These are phyloP conservation scores for Phlebiopsis flavidoalba DNA, from an alignment of 768 basidiomycete genomes.

Conservation along the genomic window DNA sequence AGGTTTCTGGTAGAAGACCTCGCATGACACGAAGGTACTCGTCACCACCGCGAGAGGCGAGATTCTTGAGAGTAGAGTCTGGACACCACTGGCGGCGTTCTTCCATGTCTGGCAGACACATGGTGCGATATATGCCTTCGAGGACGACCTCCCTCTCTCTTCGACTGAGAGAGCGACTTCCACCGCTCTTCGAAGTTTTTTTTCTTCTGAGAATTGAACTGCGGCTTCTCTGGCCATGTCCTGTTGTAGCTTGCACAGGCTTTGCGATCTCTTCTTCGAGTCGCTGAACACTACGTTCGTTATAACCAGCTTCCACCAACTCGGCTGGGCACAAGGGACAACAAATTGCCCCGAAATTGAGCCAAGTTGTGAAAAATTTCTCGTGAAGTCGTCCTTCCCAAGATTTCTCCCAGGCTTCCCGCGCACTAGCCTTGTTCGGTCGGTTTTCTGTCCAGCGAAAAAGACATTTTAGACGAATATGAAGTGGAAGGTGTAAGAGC, in stretches of 20 bases:
- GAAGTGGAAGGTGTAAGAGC: too few species aligned
- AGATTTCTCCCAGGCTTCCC: neutral
- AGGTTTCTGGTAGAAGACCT: neutral
- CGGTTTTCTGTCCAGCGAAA: neutral
- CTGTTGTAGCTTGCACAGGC: neutral
- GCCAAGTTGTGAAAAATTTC: neutral
- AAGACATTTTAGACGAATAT: too few species aligned
- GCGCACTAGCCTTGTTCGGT: neutral
- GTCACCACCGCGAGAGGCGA: neutral
- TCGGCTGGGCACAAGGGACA: neutral
- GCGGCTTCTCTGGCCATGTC: neutral
- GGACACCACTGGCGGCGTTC: conserved; percentile 1
- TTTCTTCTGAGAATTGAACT: neutral
- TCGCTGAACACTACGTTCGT: neutral
- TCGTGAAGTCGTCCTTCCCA: neutral
- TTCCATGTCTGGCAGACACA: conserved; percentile 7
- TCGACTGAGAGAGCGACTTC: neutral
- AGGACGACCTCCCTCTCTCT: neutral
- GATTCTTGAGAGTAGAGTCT: neutral
- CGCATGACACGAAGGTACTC: conserved; percentile 3
- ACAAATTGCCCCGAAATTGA: neutral
- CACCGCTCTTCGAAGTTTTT: conserved; percentile 4
- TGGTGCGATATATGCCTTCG: conserved; percentile 2
- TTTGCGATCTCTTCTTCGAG: neutral
- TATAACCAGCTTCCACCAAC: neutral